Percentiles rank a stretch among this genome's conserved stretches.
phyloP scores from a whole-genome alignment of 108 stramenopile species.

The Parietichytrium sp. region DNA sequence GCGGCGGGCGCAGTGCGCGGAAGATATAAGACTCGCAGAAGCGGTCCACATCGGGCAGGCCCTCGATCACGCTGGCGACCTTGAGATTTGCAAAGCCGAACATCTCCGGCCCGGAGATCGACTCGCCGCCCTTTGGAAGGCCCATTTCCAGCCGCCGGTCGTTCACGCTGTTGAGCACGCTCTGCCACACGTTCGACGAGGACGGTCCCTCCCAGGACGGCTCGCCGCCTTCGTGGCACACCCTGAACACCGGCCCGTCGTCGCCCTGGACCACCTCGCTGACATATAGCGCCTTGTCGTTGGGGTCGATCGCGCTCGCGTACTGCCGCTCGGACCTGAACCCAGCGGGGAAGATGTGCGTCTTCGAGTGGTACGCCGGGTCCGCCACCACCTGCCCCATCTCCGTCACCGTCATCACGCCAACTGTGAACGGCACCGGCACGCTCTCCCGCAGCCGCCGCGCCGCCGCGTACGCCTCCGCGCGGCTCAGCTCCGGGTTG shows the following conservation, averaged over 20 bases:
- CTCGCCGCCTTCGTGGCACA: conserved; percentile 9
- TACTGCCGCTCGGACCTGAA: background rate
- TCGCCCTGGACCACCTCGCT: conserved; percentile 19
- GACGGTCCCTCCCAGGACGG: conserved; percentile 6
- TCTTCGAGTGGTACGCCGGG: conserved; percentile 19
- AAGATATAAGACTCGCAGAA: background rate
- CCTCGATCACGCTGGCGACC: conserved; percentile 28
- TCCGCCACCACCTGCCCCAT: background rate
- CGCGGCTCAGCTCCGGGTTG: background rate
- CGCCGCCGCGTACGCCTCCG: background rate
- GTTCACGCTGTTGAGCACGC: background rate
- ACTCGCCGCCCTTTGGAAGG: background rate
- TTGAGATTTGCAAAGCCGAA: conserved; percentile 25
- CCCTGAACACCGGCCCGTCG: conserved; percentile 4
- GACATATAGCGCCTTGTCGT: background rate
- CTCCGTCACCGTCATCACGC: background rate
- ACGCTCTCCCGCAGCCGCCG: background rate
- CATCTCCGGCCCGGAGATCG: conserved; percentile 32
- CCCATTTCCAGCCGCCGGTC: background rate
- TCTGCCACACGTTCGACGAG: background rate
- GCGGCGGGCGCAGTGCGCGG: background rate
- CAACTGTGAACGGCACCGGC: background rate
- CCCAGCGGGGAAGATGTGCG: conserved; percentile 18
- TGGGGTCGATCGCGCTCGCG: background rate
- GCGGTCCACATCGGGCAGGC: background rate